Base-by-base conservation (phyloP, 2,329 filamentous ascomycete genomes). In the Sclerotinia trifoliorum region DNA sequence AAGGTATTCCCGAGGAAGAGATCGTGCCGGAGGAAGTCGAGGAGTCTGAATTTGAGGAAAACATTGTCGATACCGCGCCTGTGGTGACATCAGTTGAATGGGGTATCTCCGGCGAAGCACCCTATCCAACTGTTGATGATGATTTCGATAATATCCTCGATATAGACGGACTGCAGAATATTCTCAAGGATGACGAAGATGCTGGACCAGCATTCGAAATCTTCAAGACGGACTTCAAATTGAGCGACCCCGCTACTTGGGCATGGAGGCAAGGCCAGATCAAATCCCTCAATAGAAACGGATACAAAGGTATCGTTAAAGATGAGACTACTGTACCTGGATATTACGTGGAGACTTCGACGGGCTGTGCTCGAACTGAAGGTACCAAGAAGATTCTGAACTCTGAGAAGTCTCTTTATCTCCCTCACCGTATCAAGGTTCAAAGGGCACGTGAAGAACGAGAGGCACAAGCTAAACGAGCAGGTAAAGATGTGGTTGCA, bases 361-460 rank as follows among this genome's bases (percentile, higher is more conserved):
- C 93, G 13, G 95, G 95, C 46, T 91, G 88, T 74, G 95, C 95
- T 68, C 88, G 95, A 68, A 97, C 95, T 0, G 94, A 99, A 80
- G 94, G 93, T 39, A 89, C 93, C 75, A 94, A 96, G 82, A 96
- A 94, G 83, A 98, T 99, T 68, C 85, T 96, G 71, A 96, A 99
- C 78, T 92, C 93, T 0, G 95, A 99, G 79, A 99, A 99, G 82
- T 97, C 94, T 39, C 97, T 97, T 78, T 99, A 99, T 77, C 85
- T 99, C 10, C 95, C 95, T 52, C 95, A 99, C 82, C 94, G 96
- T 72, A 95, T 99, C 81, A 96, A 96, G 77, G 93, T 99, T 26
- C 92, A 95, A 78, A 95, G 90, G 80, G 92, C 90, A 32, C 88
- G 94, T 64, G 94, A 97, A 79, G 93, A 95, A 79, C 90, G 93